phyloP scores from a whole-genome alignment of 306 rosid species.

The Canavalia ensiformis region DNA sequence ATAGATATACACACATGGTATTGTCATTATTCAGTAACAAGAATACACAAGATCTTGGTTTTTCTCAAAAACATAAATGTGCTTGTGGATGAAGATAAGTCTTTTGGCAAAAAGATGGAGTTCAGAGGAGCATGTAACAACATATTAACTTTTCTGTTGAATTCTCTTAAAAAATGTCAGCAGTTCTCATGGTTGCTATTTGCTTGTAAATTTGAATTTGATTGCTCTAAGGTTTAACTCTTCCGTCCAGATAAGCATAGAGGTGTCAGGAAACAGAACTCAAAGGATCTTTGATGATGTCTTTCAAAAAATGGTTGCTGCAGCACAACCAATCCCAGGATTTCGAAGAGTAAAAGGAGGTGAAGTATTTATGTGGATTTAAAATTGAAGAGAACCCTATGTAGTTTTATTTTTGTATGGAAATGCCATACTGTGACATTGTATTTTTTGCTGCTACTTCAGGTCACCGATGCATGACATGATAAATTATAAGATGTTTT shows the following conservation, averaged over 20 bases:
- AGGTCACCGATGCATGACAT: background rate
- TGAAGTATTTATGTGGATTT: conserved; percentile 44
- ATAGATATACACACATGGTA: conserved; percentile 4
- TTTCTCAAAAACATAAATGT: conserved; percentile 33
- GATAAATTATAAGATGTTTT: background rate
- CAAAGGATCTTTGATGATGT: conserved; percentile 70
- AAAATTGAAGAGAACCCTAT: conserved; percentile 34
- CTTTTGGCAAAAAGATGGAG: conserved; percentile 27
- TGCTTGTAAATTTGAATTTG: conserved; percentile 27
- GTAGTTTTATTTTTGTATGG: conserved; percentile 1
- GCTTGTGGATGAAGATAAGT: conserved; percentile 27
- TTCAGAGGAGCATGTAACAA: background rate
- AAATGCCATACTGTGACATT: background rate
- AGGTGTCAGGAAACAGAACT: conserved; percentile 74
- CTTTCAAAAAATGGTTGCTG: conserved; percentile 80
- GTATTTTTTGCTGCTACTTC: conserved; percentile 19
- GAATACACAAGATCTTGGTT: conserved; percentile 1
- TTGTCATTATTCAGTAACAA: conserved; percentile 16
- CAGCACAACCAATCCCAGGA: conserved; percentile 95
- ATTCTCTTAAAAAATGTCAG: background rate
- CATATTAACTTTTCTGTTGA: background rate
- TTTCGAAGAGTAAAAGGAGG: conserved; percentile 98
- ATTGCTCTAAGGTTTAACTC: background rate
- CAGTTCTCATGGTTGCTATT: background rate
- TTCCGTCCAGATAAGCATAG: conserved; percentile 68